These are phyloP conservation scores for Gossypium thurberi DNA, from an alignment of 345 rosid genomes.

Conservation along the genomic window DNA sequence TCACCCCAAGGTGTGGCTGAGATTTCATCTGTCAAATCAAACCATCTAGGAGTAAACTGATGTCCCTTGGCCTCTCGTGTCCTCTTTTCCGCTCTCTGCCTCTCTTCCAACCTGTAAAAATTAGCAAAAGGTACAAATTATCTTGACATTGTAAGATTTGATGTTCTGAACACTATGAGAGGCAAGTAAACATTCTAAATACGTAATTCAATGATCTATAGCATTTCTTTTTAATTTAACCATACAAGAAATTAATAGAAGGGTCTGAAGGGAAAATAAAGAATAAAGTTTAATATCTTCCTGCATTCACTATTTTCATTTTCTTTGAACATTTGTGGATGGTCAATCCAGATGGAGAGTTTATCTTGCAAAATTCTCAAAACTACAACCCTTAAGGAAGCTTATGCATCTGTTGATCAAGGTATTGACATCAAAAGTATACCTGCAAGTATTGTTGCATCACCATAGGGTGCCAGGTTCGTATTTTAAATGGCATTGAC, in stretches of 20 bases:
- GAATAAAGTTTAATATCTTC: background rate
- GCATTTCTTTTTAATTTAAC: background rate
- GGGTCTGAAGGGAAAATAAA: background rate
- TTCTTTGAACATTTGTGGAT: background rate
- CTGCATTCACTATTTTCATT: background rate
- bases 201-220: background rate
- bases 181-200: background rate
- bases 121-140: background rate
- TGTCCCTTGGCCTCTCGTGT: slow-evolving; percentile 54
- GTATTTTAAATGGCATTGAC: background rate
- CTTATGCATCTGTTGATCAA: background rate
- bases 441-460: background rate
- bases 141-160: background rate
- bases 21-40: slow-evolving; percentile 56
- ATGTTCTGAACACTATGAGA: background rate
- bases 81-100: slow-evolving; percentile 70
- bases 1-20: slow-evolving; percentile 73
- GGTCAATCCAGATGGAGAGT: background rate
- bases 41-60: slow-evolving; percentile 66
- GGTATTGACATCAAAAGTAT: background rate
- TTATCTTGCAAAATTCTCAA: background rate
- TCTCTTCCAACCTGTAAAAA: slow-evolving; percentile 63
- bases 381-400: background rate
- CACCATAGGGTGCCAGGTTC: background rate
- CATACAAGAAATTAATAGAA: background rate